These are phyloP conservation scores for Protomyces inouyei DNA, from an alignment of 1,139 yeast species.

Conservation along the genomic window DNA sequence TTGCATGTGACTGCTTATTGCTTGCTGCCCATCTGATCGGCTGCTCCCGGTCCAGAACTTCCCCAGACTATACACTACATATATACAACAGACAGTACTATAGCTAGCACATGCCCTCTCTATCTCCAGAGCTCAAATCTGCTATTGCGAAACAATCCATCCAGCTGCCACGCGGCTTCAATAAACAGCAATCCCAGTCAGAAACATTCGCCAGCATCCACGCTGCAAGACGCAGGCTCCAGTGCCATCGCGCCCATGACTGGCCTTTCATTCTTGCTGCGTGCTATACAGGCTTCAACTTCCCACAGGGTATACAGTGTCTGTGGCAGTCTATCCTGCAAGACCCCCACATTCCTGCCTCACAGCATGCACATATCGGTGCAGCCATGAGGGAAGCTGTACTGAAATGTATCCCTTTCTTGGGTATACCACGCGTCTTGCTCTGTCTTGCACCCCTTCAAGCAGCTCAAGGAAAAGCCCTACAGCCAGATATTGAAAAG, in stretches of 20 bases:
- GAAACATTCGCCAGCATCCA: slow-evolving; percentile 5
- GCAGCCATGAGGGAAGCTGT: slow-evolving; percentile 17
- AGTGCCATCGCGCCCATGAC: neutral
- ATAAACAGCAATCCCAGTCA: neutral
- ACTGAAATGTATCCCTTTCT: slow-evolving; percentile 19
- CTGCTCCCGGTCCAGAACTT: neutral
- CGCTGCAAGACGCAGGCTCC: neutral
- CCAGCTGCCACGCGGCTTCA: slow-evolving; percentile 12
- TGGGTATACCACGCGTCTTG: slow-evolving; percentile 25
- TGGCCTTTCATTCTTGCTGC: slow-evolving; percentile 21
- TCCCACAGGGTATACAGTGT: slow-evolving; percentile 1
- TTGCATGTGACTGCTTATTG: neutral
- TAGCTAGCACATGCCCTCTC: neutral
- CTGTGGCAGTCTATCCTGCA: slow-evolving; percentile 12
- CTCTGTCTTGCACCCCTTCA: slow-evolving; percentile 12
- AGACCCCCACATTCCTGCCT: neutral
- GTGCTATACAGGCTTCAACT: slow-evolving; percentile 23
- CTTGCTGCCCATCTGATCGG: neutral
- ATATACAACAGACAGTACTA: neutral
- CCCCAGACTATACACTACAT: too few species aligned
- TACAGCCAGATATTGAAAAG: neutral
- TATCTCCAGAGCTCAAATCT: neutral
- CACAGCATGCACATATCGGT: slow-evolving; percentile 2
- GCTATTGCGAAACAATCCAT: neutral
- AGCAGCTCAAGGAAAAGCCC: slow-evolving; percentile 1